A percentile compares a stretch with the other conserved stretches of the same genome.
Conservation (phyloP, 257 asterid genomes). For the Gentiana macrophylla region DNA sequence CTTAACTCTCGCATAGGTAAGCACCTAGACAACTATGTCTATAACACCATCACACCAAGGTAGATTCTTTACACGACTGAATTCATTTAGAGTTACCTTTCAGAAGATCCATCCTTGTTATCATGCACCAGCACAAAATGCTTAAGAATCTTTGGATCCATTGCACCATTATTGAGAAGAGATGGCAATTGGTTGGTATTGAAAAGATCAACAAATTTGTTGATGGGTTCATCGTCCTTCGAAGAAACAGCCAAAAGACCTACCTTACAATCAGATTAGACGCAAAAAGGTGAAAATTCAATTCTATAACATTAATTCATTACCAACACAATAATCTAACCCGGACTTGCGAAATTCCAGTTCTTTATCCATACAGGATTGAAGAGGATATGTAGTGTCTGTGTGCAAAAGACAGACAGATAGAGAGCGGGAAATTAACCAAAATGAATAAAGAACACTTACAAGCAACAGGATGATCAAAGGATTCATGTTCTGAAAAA, state of each 20-base stretch:
- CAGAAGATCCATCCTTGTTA: conserved; percentile 48
- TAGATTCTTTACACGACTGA: not conserved
- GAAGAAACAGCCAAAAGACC: conserved; percentile 94
- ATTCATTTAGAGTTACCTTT: conserved; percentile 36
- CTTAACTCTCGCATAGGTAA: too few species aligned
- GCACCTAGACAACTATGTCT: too few species aligned
- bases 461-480: conserved; percentile 99
- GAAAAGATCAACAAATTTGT: conserved; percentile 75
- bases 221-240: conserved; percentile 70
- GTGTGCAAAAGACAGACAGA: not conserved
- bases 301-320: not conserved
- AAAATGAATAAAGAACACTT: conserved; percentile 15
- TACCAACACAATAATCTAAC: conserved; percentile 1
- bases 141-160: conserved; percentile 96
- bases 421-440: conserved; percentile 1
- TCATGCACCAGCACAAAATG: conserved; percentile 80
- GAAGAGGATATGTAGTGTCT: too few species aligned
- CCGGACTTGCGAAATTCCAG: not conserved
- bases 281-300: conserved; percentile 20
- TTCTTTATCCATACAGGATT: not conserved
- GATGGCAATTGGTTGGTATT: conserved; percentile 71
- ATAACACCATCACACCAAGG: not conserved
- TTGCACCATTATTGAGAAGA: conserved; percentile 79
- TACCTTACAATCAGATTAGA: conserved; percentile 23
- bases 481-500: conserved; percentile 93